Base-by-base conservation (phyloP, 2,329 filamentous ascomycete genomes). In the Fonsecaea multimorphosa region DNA sequence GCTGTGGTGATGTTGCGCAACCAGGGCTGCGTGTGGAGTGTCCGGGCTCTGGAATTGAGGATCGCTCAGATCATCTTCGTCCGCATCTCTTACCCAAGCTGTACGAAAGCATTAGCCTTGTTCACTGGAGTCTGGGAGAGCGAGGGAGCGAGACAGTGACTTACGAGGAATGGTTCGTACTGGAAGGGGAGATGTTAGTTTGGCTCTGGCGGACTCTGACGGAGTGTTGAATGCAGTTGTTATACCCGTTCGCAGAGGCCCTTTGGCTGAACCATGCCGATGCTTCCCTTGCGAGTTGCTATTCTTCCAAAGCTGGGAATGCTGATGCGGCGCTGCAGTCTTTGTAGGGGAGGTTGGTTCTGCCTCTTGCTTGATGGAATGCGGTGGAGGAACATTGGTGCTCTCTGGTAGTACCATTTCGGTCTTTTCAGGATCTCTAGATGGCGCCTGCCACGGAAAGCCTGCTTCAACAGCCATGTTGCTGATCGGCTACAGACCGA, bases 1-100 rank as follows among this genome's bases (percentile, higher is more conserved):
- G 19, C 75, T 77, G 71, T 79, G 75, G 63, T 82, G 81, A 69
- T 82, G 81, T 53, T 82, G 80, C 49, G 81, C 81, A 53, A 82
- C 75, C 36, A 78, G 68, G n/a, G 78, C 80, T 57, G 75, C 76
- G 38, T 76, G 71, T 38, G 77, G 74, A 29, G 75, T 70, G 54
- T 78, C 78, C 9, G 81, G 73, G 16, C 79, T 71, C 14, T 70
- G 72, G 44, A 76, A 75, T 44, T 76, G 74, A 51, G 72, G 67
- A 44, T 78, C 72, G 44, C 78, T 76, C 27, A 76, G 70, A 40
- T 77, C 79, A 38, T 77, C 75, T 24, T 78, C 77, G 53, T 79
- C 77, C 22, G 79, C 75, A 24, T 79, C 80, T 46, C 74, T 75
- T 44, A 83, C 77, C 81, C 81, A 83, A 52, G 76, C 64, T 65